Conservation (phyloP, 495 filamentous ascomycete genomes). For the Parathielavia appendiculata region DNA sequence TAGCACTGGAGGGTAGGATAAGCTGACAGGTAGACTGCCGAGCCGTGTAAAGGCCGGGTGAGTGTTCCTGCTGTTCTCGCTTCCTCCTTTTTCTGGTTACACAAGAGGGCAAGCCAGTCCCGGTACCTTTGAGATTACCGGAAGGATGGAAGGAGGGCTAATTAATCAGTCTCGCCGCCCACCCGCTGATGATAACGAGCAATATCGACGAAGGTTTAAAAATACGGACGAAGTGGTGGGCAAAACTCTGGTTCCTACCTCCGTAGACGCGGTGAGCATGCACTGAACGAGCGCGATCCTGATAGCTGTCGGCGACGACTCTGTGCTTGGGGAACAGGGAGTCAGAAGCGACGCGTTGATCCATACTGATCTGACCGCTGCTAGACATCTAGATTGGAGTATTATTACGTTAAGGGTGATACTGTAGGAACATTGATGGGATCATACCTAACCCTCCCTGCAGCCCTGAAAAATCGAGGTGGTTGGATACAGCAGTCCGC, state of each 20-base stretch:
- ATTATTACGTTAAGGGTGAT: too few species aligned
- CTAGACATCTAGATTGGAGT: neutral
- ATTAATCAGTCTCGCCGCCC: conserved; percentile 1
- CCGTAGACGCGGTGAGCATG: conserved; percentile 10
- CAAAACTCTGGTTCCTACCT: conserved; percentile 14
- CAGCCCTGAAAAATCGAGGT: too few species aligned
- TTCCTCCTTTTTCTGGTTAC: neutral
- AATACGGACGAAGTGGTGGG: conserved; percentile 16
- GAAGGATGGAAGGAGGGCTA: conserved; percentile 8
- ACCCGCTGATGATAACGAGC: neutral
- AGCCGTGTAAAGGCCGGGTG: conserved; percentile 5
- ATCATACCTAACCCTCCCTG: too few species aligned
- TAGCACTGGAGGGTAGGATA: conserved; percentile 2
- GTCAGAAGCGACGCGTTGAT: conserved; percentile 6
- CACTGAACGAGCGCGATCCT: neutral
- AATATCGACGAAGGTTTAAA: conserved; percentile 15
- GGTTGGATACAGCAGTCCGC: too few species aligned
- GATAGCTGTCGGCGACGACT: neutral
- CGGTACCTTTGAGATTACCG: neutral
- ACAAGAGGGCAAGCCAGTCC: neutral
- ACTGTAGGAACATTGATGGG: neutral
- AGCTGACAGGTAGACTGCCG: conserved; percentile 10
- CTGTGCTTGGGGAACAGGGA: neutral
- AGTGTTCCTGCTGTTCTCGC: neutral
- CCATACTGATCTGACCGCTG: conserved; percentile 19